phyloP scores from a whole-genome alignment of 1,284 basidiomycete species.

The Ceratobasidium sp. region DNA sequence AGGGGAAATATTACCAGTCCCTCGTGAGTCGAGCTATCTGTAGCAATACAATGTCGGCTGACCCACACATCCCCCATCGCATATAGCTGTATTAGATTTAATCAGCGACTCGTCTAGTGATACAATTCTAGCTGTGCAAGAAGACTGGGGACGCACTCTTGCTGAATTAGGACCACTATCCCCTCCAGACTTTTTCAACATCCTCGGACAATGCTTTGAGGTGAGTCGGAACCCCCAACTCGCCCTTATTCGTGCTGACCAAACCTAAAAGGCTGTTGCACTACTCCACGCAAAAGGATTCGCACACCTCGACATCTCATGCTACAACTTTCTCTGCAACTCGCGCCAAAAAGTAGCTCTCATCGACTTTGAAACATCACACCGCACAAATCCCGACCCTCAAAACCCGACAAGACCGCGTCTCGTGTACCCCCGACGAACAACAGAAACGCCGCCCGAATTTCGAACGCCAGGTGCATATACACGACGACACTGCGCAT shows the following conservation, averaged over 20 bases:
- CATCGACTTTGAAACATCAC: conserved; percentile 40
- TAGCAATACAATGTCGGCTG: not conserved
- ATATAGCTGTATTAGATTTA: conserved; percentile 12
- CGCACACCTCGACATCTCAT: conserved; percentile 42
- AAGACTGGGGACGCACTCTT: conserved; percentile 35
- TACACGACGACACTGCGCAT: conserved; percentile 40
- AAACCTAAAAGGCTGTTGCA: conserved; percentile 27
- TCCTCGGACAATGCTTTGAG: conserved; percentile 37
- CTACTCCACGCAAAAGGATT: conserved; percentile 38
- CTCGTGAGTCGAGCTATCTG: not conserved
- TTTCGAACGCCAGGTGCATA: conserved; percentile 31
- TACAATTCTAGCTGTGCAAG: conserved; percentile 10
- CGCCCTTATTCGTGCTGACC: not conserved
- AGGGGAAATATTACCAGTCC: conserved; percentile 24
- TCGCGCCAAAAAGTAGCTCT: conserved; percentile 1
- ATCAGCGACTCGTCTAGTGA: conserved; percentile 15
- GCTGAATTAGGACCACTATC: conserved; percentile 31
- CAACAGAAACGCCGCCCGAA: conserved; percentile 41
- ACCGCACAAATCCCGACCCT: not conserved
- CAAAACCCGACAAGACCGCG: not conserved
- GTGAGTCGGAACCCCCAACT: not conserved
- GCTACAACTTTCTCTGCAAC: conserved; percentile 43
- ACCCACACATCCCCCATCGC: not conserved
- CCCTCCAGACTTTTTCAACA: conserved; percentile 30
- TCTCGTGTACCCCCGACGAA: conserved; percentile 28